Evolutionary conservation across 495 filamentous ascomycete species (phyloP).

Genomic region (Daldinia decipiens): DNA sequence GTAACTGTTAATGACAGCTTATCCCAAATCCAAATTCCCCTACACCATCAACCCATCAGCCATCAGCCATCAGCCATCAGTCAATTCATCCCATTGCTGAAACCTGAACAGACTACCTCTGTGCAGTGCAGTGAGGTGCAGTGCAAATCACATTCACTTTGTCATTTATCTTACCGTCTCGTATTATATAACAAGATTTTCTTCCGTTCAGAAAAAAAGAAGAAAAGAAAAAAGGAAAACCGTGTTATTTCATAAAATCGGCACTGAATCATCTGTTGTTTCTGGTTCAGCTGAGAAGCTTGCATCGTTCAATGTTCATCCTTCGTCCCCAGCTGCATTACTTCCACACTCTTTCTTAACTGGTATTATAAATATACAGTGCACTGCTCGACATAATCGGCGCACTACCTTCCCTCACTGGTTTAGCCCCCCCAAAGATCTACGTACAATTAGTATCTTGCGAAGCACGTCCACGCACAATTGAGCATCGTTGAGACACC

Average conservation of each 20-base stretch:
- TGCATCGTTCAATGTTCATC: slow-evolving; percentile 13
- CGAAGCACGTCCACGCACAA: slow-evolving; percentile 17
- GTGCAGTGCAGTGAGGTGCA: no score
- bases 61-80: slow-evolving; percentile 21
- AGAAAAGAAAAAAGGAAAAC: no score
- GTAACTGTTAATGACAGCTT: slow-evolving; percentile 43
- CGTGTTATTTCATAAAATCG: slow-evolving; percentile 12
- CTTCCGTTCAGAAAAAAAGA: neutral
- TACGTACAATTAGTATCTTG: slow-evolving; percentile 21
- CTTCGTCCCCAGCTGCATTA: slow-evolving; percentile 13
- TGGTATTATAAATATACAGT: slow-evolving; percentile 27
- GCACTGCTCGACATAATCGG: slow-evolving; percentile 36
- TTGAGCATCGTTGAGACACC: slow-evolving; percentile 22
- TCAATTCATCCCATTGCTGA: slow-evolving; percentile 17
- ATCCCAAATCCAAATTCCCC: slow-evolving; percentile 36
- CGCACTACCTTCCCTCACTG: slow-evolving; percentile 40
- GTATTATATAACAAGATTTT: slow-evolving; percentile 19
- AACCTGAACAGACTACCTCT: slow-evolving; percentile 1
- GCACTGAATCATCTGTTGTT: neutral
- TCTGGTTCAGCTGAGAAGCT: slow-evolving; percentile 18
- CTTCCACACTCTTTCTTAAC: slow-evolving; percentile 15
- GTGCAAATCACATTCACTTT: slow-evolving; percentile 33
- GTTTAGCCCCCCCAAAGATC: slow-evolving; percentile 34
- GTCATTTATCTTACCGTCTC: slow-evolving; percentile 9
- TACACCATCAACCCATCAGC: slow-evolving; percentile 13